Percentiles rank a stretch among this genome's conserved stretches.
These are phyloP conservation scores for Rubia peregrina DNA, from an alignment of 305 asterid genomes.

Conservation along the genomic window DNA sequence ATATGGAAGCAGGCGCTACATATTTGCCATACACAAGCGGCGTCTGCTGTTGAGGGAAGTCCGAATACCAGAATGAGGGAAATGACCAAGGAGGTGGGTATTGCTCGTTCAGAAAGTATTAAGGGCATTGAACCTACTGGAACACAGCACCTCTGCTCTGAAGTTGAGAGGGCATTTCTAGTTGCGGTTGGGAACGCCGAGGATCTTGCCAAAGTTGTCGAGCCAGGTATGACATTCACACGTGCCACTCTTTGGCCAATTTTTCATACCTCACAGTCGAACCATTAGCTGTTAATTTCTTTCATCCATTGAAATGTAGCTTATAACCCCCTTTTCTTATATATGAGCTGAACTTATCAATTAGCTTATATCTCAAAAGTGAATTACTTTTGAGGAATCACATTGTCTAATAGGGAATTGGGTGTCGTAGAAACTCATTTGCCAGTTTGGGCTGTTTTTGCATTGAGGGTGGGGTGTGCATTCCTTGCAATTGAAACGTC, in stretches of 20 bases:
- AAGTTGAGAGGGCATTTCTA: constrained; percentile 70
- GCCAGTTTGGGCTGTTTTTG: not conserved
- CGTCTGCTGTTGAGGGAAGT: constrained; percentile 23
- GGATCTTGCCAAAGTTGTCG: constrained; percentile 62
- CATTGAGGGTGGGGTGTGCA: not conserved
- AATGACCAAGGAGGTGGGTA: constrained; percentile 13
- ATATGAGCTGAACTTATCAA: constrained; percentile 1
- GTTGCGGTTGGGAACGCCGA: constrained; percentile 70
- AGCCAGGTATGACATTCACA: constrained; percentile 49
- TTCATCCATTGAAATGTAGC: not conserved
- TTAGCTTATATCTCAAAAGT: too few relatives aligned
- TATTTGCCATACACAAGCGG: constrained; percentile 65
- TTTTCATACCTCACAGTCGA: not conserved
- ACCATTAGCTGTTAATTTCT: not conserved
- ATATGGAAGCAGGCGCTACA: constrained; percentile 84
- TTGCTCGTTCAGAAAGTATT: constrained; percentile 30
- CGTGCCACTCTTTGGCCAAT: not conserved
- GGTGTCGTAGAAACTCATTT: not conserved
- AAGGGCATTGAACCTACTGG: constrained; percentile 30
- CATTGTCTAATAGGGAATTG: not conserved
- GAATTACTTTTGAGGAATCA: not conserved
- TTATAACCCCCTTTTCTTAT: not conserved
- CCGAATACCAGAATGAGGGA: constrained; percentile 15
- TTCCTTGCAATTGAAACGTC: not conserved
- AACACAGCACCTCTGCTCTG: constrained; percentile 37